Evolutionary conservation across 371 early-diverging fungal genomes (phyloP), one percentile per base, ranked within the genome.

Genomic region (Circinella minor): DNA sequence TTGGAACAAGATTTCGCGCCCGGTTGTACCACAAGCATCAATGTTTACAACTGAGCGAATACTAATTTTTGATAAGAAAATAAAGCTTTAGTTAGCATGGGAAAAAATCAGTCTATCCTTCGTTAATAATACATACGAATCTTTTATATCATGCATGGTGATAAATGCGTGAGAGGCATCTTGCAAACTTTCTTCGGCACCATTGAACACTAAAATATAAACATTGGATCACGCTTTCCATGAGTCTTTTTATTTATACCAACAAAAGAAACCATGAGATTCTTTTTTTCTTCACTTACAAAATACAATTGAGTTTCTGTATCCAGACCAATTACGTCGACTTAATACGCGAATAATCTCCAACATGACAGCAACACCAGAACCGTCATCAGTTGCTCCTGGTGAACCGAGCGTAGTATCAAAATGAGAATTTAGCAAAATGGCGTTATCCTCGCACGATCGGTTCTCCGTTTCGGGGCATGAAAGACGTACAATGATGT

Each of bases 111-210:
- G 3, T 0, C 15, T 15, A 47, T 47, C 47, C 3, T 15, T 47
- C 1, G 15, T 47, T 47, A 5, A 15, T 9, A 55, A 27, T 34
- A 55, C 75, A 77, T 75, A 86, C 84, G 79, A 77, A 63, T 88
- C 86, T 73, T 84, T 87, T 62, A 86, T 77, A 34, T 83, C 82
- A 61, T 90, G 90, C 73, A 81, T 86, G 5, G 90, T 90, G 69
- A 91, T 88, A 75, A 92, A 93, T 8, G 88, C 89, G 70, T 91
- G 91, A 5, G 91, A 88, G 9, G 90, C 93, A 78, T 93, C 94
- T 72, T 92, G 92, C 13, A 92, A 73, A 1, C 90, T 84, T 74
- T 93, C 94, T 71, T 93, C 94, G 7, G 92, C 94, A 51, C 94
- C 94, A 76, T 93, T 93, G 75, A 91, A 93, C 72, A 93, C 84